phyloP scores from a whole-genome alignment of 2,329 filamentous ascomycete species.

The Claviceps paspali region DNA sequence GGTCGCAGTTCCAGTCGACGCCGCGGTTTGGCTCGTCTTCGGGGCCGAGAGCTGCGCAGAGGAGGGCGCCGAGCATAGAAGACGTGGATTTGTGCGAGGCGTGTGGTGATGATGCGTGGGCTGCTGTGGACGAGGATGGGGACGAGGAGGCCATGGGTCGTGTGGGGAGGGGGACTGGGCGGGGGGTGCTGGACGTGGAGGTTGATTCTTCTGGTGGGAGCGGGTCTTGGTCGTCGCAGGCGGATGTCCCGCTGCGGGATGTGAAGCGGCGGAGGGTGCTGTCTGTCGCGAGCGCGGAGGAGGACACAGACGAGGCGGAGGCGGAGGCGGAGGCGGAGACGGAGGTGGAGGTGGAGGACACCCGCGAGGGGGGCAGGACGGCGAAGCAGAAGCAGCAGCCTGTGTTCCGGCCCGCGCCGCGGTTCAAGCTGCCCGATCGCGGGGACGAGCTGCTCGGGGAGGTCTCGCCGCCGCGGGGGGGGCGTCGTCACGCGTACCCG shows the following conservation, averaged over 20 bases:
- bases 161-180: background rate
- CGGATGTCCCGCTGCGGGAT: too few species aligned
- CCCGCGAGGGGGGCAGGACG: too few species aligned
- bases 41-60: slow-evolving; percentile 14
- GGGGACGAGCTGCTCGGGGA: too few species aligned
- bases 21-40: slow-evolving; percentile 23
- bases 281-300: slow-evolving; percentile 8
- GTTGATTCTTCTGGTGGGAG: background rate
- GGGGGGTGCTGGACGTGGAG: background rate
- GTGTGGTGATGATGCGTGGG: too few species aligned
- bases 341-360: background rate
- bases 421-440: slow-evolving; percentile 22
- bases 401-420: slow-evolving; percentile 22
- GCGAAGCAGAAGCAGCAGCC: slow-evolving; percentile 23
- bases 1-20: slow-evolving; percentile 21
- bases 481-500: slow-evolving; percentile 21
- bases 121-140: background rate
- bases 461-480: slow-evolving; percentile 25
- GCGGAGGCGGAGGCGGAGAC: too few species aligned
- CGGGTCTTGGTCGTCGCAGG: too few species aligned
- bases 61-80: slow-evolving; percentile 15
- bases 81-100: too few species aligned
- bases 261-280: slow-evolving; percentile 7
- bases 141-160: too few species aligned
- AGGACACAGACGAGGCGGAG: background rate